Evolutionary conservation across 352 stramenopile species (phyloP), one percentile per base, ranked within the genome.

Genomic region (Thalassiosira exigua): DNA sequence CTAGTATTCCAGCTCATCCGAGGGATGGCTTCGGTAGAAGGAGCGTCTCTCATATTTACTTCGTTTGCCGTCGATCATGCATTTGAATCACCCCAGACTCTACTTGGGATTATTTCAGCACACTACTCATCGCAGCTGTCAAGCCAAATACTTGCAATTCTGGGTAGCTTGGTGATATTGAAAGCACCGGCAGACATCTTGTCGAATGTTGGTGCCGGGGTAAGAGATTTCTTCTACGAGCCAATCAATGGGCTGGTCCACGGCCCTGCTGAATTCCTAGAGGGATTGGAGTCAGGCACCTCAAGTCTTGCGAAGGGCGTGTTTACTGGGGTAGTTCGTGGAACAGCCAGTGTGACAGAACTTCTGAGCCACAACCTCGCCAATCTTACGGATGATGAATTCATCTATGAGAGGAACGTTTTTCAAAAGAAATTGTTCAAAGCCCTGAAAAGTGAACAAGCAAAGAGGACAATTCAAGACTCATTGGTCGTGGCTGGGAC

Each of bases 201-300:
- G 53, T 94, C 97, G 26, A 97, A 98, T 70, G 95, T 98, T 74
- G 96, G 96, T 42, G 98, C 94, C 24, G 96, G 96, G 52, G 95
- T 98, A 39, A 90, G 95, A 48, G 95, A 98, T 69, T 98, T 98
- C 69, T 97, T 98, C 51, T 98, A 98, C 75, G 96, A 98, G 75
- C 96, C 96, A 17, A 91, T 98, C 4, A 71, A 82, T 73, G 74
- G 61, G 17, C 42, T 77, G n/a, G 74, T 82, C 5, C 59, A 84
- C n/a, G 59, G 61, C 4, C 88, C 88, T 29, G 73, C 65, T 2
- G 69, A 91, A 61, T 93, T 93, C 61, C 69, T 93, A 41, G 79
- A 90, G 66, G 86, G 88, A 21, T 58, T 93, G 0, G 88, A 93
- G 64, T 64, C 66, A 22, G 88, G 88, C 21, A 91, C 88, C 27